These are phyloP conservation scores for Trametes coccinea DNA, from an alignment of 768 basidiomycete species.

Conservation along the genomic window DNA sequence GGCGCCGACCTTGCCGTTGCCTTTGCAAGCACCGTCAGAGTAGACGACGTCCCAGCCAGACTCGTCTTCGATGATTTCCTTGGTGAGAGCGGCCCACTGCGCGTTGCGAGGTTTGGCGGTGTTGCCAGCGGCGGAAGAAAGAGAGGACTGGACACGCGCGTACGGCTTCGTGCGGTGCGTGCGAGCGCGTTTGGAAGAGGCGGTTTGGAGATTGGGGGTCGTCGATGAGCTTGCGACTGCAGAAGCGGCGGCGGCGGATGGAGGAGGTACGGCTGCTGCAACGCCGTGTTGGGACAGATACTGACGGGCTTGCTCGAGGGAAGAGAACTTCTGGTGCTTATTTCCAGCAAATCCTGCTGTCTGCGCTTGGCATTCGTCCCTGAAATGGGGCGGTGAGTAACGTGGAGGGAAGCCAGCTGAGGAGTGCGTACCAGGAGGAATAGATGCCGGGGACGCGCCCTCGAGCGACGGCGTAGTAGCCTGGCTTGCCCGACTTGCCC, in stretches of 20 bases:
- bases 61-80: conserved; percentile 28
- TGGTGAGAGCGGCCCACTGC: conserved; percentile 12
- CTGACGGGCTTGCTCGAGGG: conserved; percentile 53
- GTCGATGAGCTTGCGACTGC: not conserved
- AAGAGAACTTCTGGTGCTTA: conserved; percentile 66
- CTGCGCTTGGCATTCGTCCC: conserved; percentile 73
- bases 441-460: conserved; percentile 71
- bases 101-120: not conserved
- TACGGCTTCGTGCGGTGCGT: conserved; percentile 1
- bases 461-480: conserved; percentile 72
- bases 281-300: conserved; percentile 42
- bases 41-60: conserved; percentile 59
- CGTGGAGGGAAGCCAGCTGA: not conserved
- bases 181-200: not conserved
- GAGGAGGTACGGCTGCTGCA: not conserved
- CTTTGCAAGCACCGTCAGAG: conserved; percentile 84
- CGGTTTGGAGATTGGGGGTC: not conserved
- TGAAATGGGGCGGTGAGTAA: conserved; percentile 30
- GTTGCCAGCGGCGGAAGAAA: not conserved
- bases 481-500: conserved; percentile 41
- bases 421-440: conserved; percentile 50
- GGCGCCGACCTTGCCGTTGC: conserved; percentile 70
- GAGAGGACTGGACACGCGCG: not conserved
- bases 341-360: conserved; percentile 64
- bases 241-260: not conserved